These are phyloP conservation scores for Ceratorhiza oryzae-sativae DNA, from an alignment of 1,284 basidiomycete species.

Conservation along the genomic window DNA sequence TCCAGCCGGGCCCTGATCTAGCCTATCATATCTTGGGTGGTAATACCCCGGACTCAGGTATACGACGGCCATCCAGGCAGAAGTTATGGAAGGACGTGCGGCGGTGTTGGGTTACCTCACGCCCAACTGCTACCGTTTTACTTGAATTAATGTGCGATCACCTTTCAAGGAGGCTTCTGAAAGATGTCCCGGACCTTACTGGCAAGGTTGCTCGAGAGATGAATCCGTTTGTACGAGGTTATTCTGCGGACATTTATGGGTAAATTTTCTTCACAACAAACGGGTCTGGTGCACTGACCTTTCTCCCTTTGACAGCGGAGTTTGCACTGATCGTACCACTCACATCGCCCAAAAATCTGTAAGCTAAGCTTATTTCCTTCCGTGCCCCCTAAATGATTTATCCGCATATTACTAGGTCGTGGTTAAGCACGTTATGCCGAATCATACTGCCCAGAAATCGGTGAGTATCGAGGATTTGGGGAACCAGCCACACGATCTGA, in stretches of 20 bases:
- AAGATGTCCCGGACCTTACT: constrained; percentile 3
- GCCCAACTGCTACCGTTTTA: neutral
- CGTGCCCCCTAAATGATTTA: neutral
- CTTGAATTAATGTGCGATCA: constrained; percentile 2
- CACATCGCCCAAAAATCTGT: neutral
- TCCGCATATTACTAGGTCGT: neutral
- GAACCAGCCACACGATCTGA: neutral
- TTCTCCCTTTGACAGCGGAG: neutral
- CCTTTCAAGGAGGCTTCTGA: neutral
- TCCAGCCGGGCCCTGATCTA: neutral
- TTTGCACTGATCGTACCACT: neutral
- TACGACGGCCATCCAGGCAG: neutral
- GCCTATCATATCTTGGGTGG: constrained; percentile 5
- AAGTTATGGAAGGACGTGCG: constrained; percentile 9
- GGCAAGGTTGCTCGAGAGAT: neutral
- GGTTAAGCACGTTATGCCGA: neutral
- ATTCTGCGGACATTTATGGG: constrained; percentile 14
- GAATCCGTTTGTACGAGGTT: constrained; percentile 11
- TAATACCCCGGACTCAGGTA: neutral
- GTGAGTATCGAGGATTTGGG: neutral
- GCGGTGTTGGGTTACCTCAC: constrained; percentile 13
- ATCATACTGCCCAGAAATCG: constrained; percentile 9
- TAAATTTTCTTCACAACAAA: neutral
- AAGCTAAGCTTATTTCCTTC: neutral
- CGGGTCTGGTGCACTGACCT: neutral